phyloP scores from a whole-genome alignment of 768 basidiomycete species.

The Auriscalpium microsporum region DNA sequence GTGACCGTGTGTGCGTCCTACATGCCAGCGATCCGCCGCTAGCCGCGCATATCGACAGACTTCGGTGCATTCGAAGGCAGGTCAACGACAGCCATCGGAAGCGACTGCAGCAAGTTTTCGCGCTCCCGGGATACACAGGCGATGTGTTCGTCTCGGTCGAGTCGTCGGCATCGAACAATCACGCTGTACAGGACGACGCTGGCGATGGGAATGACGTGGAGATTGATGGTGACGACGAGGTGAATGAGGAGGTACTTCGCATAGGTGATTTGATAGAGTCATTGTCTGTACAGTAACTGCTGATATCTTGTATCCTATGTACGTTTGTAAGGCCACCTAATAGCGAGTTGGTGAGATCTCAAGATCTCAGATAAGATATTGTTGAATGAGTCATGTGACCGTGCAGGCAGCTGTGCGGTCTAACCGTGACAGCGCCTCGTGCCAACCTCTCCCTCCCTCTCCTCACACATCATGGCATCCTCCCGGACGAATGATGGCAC shows the following conservation, averaged over 20 bases:
- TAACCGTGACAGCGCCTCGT: no score
- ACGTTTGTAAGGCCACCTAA: no score
- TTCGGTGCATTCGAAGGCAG: background rate
- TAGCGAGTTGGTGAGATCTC: background rate
- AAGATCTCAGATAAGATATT: no score
- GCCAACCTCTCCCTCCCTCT: no score
- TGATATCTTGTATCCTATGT: background rate
- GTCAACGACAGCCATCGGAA: background rate
- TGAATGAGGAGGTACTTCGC: background rate
- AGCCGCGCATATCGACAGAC: background rate
- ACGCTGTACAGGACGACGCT: background rate
- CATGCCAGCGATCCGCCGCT: background rate
- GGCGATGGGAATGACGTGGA: background rate
- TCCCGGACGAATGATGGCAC: no score
- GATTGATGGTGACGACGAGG: background rate
- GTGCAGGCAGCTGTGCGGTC: no score
- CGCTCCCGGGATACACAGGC: background rate
- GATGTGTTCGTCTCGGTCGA: background rate
- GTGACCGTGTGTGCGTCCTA: background rate
- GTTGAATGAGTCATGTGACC: no score
- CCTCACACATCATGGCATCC: no score
- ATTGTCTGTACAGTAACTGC: background rate
- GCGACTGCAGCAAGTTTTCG: background rate
- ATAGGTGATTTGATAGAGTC: background rate
- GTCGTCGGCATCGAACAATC: no score